These are phyloP conservation scores for Coemansia sp. DNA, from an alignment of 192 early-diverging fungal genomes.

Conservation along the genomic window DNA sequence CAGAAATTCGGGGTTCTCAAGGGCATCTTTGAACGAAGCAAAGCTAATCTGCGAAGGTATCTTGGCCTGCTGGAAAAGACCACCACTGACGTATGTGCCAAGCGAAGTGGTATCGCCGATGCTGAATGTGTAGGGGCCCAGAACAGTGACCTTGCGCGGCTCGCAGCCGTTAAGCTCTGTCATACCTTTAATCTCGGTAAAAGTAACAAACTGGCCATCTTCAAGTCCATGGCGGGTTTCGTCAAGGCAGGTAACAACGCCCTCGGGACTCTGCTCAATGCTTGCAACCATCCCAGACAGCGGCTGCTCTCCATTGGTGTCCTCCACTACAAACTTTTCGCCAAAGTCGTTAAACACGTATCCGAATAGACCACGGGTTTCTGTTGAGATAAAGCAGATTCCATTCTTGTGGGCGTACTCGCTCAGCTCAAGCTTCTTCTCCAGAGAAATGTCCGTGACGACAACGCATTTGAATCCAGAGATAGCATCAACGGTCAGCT, in stretches of 20 bases:
- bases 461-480: constrained; percentile 79
- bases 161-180: constrained; percentile 77
- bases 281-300: constrained; percentile 90
- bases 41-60: constrained; percentile 83
- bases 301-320: constrained; percentile 92
- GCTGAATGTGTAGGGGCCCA: constrained; percentile 95
- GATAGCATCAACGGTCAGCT: constrained; percentile 70
- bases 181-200: constrained; percentile 94
- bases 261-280: constrained; percentile 73
- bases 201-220: constrained; percentile 95
- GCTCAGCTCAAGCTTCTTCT: constrained; percentile 83
- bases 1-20: constrained; percentile 80
- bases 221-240: constrained; percentile 97
- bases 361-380: constrained; percentile 91
- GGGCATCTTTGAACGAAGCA: constrained; percentile 70
- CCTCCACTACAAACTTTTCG: constrained; percentile 76
- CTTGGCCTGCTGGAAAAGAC: constrained; percentile 97
- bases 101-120: constrained; percentile 88
- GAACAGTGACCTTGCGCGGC: constrained; percentile 80
- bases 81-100: constrained; percentile 77
- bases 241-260: constrained; percentile 92
- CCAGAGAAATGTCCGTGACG: constrained; percentile 76
- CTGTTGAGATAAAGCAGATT: constrained; percentile 87
- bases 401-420: constrained; percentile 70
- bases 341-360: constrained; percentile 97